Percentiles rank a stretch among this genome's conserved stretches.
Conservation (phyloP, 495 filamentous ascomycete species). For the Baudoinia panamericana region DNA sequence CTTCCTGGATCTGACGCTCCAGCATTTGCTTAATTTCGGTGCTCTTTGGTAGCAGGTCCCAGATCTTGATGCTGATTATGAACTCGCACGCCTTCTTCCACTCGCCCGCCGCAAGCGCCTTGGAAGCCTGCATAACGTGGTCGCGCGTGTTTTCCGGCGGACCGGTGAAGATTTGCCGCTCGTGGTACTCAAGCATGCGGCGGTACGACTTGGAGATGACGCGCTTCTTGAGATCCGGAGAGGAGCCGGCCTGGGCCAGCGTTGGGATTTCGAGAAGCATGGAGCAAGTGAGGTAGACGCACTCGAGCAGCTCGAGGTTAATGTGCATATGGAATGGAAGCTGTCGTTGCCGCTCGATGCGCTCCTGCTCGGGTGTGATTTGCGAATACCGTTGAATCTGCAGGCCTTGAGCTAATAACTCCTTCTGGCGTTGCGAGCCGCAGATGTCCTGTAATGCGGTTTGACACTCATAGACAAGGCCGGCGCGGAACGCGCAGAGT, state of each 20-base stretch:
- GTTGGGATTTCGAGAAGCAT: constrained; percentile 98
- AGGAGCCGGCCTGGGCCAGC: constrained; percentile 87
- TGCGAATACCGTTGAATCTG: constrained; percentile 93
- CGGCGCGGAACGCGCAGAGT: constrained; percentile 93
- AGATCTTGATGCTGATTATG: constrained; percentile 96
- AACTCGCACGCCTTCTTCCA: constrained; percentile 94
- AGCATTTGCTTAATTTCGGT: constrained; percentile 94
- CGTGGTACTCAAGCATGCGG: constrained; percentile 97
- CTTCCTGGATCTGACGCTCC: constrained; percentile 92
- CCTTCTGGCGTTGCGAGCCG: constrained; percentile 92
- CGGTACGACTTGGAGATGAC: constrained; percentile 99
- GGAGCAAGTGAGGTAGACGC: constrained; percentile 94
- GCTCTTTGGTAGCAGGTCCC: constrained; percentile 86
- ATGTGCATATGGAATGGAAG: constrained; percentile 99
- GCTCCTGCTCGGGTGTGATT: constrained; percentile 92
- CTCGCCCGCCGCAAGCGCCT: constrained; percentile 88
- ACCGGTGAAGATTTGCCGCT: constrained; percentile 96
- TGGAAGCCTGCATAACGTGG: constrained; percentile 97
- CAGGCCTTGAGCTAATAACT: constrained; percentile 91
- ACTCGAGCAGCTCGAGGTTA: constrained; percentile 95
- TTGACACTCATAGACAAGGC: constrained; percentile 93
- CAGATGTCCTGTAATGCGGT: constrained; percentile 95
- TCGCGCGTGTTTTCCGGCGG: constrained; percentile 97
- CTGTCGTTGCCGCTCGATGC: constrained; percentile 88
- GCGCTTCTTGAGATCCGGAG: constrained; percentile 91